Conservation (phyloP, 129 eudicot species). For the Mikania micrantha region DNA sequence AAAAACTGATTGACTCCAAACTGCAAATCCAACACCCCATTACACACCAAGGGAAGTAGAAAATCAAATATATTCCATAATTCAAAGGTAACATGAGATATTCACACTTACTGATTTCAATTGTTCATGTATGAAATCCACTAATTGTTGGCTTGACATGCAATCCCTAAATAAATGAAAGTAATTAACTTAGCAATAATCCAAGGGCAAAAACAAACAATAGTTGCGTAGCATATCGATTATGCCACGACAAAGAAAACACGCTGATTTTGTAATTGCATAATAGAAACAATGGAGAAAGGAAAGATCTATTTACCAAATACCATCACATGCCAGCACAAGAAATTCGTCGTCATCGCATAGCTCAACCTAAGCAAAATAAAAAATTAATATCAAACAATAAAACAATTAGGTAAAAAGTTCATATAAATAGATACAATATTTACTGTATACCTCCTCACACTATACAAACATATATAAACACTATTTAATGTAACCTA, state of each 20-base stretch:
- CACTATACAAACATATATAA: too few relatives aligned
- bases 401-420: too few relatives aligned
- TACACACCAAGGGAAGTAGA: too few relatives aligned
- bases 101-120: conserved; percentile 50
- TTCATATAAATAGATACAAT: too few relatives aligned
- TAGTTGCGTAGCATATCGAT: background rate
- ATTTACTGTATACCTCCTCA: too few relatives aligned
- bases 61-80: background rate
- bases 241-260: background rate
- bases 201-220: background rate
- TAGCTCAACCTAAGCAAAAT: conserved; percentile 66
- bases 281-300: background rate
- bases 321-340: conserved; percentile 97
- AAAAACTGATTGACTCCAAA: background rate
- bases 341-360: conserved; percentile 90
- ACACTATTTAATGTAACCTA: too few relatives aligned
- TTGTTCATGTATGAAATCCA: conserved; percentile 72
- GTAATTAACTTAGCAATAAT: conserved; percentile 7
- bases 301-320: conserved; percentile 55
- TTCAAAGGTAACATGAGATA: background rate
- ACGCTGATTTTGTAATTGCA: background rate
- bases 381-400: background rate
- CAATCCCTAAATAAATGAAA: conserved; percentile 66
- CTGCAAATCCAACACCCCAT: background rate
- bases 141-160: conserved; percentile 91